These are phyloP conservation scores for Monosporascus sp. DNA, from an alignment of 2,329 filamentous ascomycete species.

Conservation along the genomic window DNA sequence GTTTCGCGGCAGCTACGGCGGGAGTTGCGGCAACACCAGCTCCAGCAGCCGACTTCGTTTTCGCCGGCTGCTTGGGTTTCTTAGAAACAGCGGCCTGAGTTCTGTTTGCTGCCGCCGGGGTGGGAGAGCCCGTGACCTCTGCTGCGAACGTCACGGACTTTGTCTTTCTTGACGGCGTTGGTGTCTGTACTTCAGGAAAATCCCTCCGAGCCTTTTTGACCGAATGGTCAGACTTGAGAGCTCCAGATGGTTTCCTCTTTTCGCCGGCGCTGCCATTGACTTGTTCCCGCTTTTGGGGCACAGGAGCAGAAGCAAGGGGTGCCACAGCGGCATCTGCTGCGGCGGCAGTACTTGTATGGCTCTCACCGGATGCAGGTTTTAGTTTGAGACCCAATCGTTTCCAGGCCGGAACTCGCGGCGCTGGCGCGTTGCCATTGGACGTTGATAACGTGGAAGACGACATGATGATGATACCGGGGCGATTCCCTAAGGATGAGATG, in stretches of 20 bases:
- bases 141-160: conserved; percentile 42
- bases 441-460: conserved; percentile 32
- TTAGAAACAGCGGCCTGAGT: conserved; percentile 20
- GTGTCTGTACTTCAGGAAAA: conserved; percentile 18
- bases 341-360: conserved; percentile 23
- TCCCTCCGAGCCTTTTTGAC: conserved; percentile 27
- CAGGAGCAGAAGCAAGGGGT: conserved; percentile 6
- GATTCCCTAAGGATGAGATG: neutral
- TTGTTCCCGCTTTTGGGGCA: conserved; percentile 16
- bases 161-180: conserved; percentile 40
- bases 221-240: conserved; percentile 25
- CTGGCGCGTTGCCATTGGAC: conserved; percentile 36
- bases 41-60: conserved; percentile 20
- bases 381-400: conserved; percentile 60
- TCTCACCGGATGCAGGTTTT: conserved; percentile 37
- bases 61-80: conserved; percentile 30
- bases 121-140: conserved; percentile 15
- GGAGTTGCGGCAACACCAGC: conserved; percentile 19
- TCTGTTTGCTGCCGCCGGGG: conserved; percentile 15
- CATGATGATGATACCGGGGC: conserved; percentile 27
- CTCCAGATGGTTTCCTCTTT: conserved; percentile 28
- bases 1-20: conserved; percentile 21
- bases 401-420: conserved; percentile 51
- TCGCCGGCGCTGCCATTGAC: conserved; percentile 13
- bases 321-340: conserved; percentile 17